A percentile compares a stretch with the other conserved stretches of the same genome.
phyloP scores from a whole-genome alignment of 2,329 filamentous ascomycete genomes.

The Paramyrothecium roridum region DNA sequence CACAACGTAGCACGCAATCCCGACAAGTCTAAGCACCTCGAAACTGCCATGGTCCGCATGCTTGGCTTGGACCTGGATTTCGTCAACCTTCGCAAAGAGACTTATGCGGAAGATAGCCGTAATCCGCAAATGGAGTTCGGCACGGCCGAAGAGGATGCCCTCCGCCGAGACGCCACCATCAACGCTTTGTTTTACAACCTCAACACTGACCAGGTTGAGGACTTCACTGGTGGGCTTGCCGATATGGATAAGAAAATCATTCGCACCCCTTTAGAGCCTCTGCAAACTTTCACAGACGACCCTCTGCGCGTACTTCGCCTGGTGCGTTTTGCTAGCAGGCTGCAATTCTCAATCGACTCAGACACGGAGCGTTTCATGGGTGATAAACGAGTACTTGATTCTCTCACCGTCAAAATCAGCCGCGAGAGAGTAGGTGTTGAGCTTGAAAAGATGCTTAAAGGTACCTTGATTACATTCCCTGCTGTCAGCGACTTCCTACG shows the following conservation, averaged over 20 bases:
- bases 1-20: constrained; percentile 91
- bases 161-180: constrained; percentile 86
- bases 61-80: constrained; percentile 89
- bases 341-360: constrained; percentile 74
- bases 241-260: constrained; percentile 75
- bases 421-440: constrained; percentile 86
- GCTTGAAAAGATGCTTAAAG: constrained; percentile 85
- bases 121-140: constrained; percentile 94
- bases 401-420: constrained; percentile 85
- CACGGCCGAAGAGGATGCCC: constrained; percentile 83
- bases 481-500: background rate
- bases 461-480: constrained; percentile 27
- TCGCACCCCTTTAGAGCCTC: constrained; percentile 80
- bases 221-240: constrained; percentile 74
- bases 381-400: constrained; percentile 71
- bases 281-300: constrained; percentile 92
- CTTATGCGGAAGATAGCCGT: constrained; percentile 82
- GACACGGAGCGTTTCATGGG: constrained; percentile 71
- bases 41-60: constrained; percentile 83
- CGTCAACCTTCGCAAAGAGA: constrained; percentile 91
- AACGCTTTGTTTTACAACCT: constrained; percentile 97
- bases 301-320: constrained; percentile 82
- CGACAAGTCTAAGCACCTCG: constrained; percentile 93
- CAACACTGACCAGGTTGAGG: constrained; percentile 74
- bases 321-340: constrained; percentile 83